phyloP scores from a whole-genome alignment of 306 rosid genomes.

The Medicago arabica region DNA sequence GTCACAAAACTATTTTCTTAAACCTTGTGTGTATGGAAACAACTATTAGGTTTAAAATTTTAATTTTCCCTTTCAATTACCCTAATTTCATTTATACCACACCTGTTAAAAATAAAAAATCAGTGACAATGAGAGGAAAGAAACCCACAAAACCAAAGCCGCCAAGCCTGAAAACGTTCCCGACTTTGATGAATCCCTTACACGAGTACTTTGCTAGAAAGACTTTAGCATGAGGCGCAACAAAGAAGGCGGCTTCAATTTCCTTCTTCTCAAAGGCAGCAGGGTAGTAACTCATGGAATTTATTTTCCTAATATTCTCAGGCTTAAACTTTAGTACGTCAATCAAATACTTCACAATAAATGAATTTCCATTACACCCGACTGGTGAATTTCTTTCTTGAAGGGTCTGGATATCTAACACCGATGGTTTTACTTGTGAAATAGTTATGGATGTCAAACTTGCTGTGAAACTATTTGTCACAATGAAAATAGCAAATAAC shows the following conservation, averaged over 20 bases:
- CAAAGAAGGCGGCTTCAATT: slow-evolving; percentile 70
- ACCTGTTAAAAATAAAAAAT: slow-evolving; percentile 9
- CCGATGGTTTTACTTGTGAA: slow-evolving; percentile 56
- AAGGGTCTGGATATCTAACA: slow-evolving; percentile 53
- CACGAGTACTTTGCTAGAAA: slow-evolving; percentile 67
- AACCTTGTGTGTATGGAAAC: neutral
- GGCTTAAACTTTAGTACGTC: slow-evolving; percentile 43
- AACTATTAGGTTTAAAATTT: slow-evolving; percentile 2
- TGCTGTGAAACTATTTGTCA: slow-evolving; percentile 60
- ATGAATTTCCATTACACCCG: slow-evolving; percentile 65
- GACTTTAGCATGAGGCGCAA: slow-evolving; percentile 64
- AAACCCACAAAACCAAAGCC: slow-evolving; percentile 67
- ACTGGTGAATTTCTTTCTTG: slow-evolving; percentile 48
- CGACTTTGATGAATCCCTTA: slow-evolving; percentile 49
- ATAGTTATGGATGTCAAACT: slow-evolving; percentile 65
- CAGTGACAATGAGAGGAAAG: slow-evolving; percentile 8
- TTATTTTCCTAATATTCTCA: slow-evolving; percentile 47
- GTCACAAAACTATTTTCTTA: neutral
- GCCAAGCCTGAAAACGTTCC: slow-evolving; percentile 53
- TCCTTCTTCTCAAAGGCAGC: slow-evolving; percentile 54
- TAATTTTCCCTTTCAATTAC: too few relatives aligned
- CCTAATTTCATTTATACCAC: neutral
- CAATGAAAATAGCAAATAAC: slow-evolving; percentile 59
- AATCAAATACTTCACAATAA: slow-evolving; percentile 48
- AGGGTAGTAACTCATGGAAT: slow-evolving; percentile 54